phyloP scores from a whole-genome alignment of 768 basidiomycete species.

The Rhodocollybia butyracea region DNA sequence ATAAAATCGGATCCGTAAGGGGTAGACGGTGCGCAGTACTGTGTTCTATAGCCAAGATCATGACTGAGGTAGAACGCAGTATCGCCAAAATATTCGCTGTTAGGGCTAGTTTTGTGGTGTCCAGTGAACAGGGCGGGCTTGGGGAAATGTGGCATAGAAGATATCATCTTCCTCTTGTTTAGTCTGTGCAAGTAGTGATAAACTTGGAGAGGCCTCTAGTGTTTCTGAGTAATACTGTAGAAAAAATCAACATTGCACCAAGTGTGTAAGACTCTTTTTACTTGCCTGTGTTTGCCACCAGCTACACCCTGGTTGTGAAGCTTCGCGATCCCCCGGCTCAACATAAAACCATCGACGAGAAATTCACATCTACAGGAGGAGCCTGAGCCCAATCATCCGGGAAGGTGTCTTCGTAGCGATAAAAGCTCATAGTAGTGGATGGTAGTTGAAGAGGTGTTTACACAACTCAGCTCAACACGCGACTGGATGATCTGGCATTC shows the following conservation, averaged over 20 bases:
- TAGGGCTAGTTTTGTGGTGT: slow-evolving; percentile 4
- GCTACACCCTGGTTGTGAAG: neutral
- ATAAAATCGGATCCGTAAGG: neutral
- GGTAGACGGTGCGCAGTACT: neutral
- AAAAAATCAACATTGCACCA: neutral
- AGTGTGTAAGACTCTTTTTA: too few species aligned
- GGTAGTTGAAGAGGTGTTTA: neutral
- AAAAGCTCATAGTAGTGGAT: neutral
- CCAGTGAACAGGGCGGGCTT: slow-evolving; percentile 23
- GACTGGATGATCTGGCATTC: neutral
- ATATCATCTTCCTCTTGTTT: slow-evolving; percentile 33
- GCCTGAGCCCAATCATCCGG: neutral
- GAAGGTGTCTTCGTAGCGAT: neutral
- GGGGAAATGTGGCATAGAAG: slow-evolving; percentile 38
- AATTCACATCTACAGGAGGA: neutral
- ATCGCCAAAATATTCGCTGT: slow-evolving; percentile 12
- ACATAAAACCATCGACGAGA: neutral
- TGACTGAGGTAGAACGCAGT: slow-evolving; percentile 11
- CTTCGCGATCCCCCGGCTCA: too few species aligned
- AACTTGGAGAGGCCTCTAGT: slow-evolving; percentile 2
- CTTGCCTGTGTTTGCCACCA: slow-evolving; percentile 7
- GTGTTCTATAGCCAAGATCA: neutral
- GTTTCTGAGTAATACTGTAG: slow-evolving; percentile 10
- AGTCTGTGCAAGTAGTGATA: slow-evolving; percentile 29
- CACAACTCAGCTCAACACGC: too few species aligned